Conservation (phyloP, 2,329 filamentous ascomycete genomes). For the Akanthomyces uredinophilus region DNA sequence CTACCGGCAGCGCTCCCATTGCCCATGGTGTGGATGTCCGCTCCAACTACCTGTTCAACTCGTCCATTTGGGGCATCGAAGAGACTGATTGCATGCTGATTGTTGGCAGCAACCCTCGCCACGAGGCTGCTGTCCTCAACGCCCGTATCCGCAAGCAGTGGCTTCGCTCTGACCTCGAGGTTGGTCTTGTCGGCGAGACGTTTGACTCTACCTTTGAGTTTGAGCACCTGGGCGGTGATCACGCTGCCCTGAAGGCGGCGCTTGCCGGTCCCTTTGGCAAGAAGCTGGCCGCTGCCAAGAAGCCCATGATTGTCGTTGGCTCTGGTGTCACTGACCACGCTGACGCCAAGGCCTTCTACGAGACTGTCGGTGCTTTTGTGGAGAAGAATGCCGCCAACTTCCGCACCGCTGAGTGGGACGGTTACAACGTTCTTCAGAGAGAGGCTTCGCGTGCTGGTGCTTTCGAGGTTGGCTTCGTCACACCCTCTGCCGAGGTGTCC, state of each 20-base stretch:
- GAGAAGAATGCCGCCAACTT: conserved; percentile 92
- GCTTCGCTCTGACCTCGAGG: conserved; percentile 88
- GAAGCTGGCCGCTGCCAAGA: conserved; percentile 81
- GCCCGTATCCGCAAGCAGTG: conserved; percentile 97
- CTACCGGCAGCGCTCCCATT: conserved; percentile 73
- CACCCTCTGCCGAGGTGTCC: conserved; percentile 75
- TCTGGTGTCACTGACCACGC: conserved; percentile 86
- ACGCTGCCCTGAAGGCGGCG: conserved; percentile 75
- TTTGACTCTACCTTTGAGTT: conserved; percentile 96
- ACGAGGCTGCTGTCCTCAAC: conserved; percentile 92
- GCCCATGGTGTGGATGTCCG: conserved; percentile 91
- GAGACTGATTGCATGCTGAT: conserved; percentile 89
- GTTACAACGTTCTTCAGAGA: conserved; percentile 93
- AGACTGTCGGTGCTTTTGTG: conserved; percentile 82
- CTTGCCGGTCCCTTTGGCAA: conserved; percentile 86
- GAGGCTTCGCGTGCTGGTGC: conserved; percentile 88
- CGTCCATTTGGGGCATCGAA: conserved; percentile 87
- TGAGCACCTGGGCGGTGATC: conserved; percentile 78
- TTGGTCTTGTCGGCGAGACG: conserved; percentile 83
- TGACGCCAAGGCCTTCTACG: conserved; percentile 89
- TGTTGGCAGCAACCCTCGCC: conserved; percentile 89
- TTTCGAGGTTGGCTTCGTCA: conserved; percentile 92
- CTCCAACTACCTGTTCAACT: conserved; percentile 96
- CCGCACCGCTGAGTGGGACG: conserved; percentile 86
- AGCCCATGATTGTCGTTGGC: conserved; percentile 94